phyloP scores from a whole-genome alignment of 1,284 basidiomycete genomes.

The Cutaneotrichosporon dermatis region DNA sequence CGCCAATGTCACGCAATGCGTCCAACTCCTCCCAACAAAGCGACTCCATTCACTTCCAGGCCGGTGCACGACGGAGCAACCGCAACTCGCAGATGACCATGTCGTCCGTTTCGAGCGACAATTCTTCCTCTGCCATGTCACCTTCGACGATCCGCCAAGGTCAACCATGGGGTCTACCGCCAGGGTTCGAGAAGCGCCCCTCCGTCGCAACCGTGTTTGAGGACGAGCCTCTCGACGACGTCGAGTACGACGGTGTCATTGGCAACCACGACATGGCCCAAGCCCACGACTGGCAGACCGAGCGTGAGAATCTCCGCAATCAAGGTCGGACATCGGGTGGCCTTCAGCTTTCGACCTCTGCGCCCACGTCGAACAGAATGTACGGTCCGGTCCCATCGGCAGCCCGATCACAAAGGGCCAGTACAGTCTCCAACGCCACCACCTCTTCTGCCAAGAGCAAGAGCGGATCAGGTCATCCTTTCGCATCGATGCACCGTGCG shows the following conservation, averaged over 20 bases:
- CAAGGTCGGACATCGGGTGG: not conserved
- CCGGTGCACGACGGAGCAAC: not conserved
- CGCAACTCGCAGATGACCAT: conserved; percentile 5
- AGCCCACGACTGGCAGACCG: not conserved
- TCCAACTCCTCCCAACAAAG: not conserved
- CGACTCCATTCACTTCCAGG: not conserved
- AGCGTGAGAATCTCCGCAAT: not conserved
- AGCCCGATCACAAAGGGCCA: conserved; percentile 7
- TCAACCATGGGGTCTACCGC: not conserved
- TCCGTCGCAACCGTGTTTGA: conserved; percentile 15
- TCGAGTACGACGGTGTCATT: not conserved
- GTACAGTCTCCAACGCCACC: conserved; percentile 20
- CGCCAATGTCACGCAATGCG: not conserved
- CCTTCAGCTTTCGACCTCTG: conserved; percentile 1
- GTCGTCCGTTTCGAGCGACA: conserved; percentile 3
- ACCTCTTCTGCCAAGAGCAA: conserved; percentile 11
- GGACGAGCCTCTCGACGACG: conserved; percentile 7
- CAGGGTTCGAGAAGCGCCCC: conserved; percentile 5
- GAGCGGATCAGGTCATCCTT: conserved; percentile 31
- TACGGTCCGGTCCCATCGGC: not conserved
- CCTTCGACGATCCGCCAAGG: not conserved
- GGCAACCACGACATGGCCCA: not conserved
- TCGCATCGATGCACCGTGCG: conserved; percentile 23
- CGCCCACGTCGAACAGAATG: not conserved
- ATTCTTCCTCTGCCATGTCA: not conserved